phyloP scores from a whole-genome alignment of 2,329 filamentous ascomycete genomes.

The Beauveria sp. region DNA sequence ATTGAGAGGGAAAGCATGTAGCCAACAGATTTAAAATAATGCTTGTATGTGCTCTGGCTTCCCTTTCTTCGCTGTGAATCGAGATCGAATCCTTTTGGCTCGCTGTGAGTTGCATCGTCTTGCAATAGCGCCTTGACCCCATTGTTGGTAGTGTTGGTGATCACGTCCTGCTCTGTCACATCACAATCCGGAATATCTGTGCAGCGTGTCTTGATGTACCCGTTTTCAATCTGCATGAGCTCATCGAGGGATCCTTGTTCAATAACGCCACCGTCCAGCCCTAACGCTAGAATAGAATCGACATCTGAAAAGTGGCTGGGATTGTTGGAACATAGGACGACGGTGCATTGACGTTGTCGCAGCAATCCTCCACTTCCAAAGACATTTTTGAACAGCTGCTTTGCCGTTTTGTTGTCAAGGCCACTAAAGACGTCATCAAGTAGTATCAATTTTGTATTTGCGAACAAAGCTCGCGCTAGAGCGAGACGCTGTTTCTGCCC shows the following conservation, averaged over 20 bases:
- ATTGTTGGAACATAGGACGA: slow-evolving; percentile 32
- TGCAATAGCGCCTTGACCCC: too few species aligned
- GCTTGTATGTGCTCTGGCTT: slow-evolving; percentile 18
- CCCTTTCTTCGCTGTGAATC: too few species aligned
- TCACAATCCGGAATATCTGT: too few species aligned
- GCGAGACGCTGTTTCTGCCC: slow-evolving; percentile 25
- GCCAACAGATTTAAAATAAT: slow-evolving; percentile 26
- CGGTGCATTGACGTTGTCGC: slow-evolving; percentile 29
- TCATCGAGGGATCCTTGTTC: slow-evolving; percentile 31
- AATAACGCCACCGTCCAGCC: slow-evolving; percentile 22
- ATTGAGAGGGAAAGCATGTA: slow-evolving; percentile 13
- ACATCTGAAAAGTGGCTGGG: slow-evolving; percentile 25
- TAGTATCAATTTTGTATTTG: slow-evolving; percentile 22
- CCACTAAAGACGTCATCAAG: slow-evolving; percentile 30
- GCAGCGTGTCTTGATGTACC: too few species aligned
- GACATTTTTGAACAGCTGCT: slow-evolving; percentile 11
- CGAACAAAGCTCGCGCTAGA: slow-evolving; percentile 26
- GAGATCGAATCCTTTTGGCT: too few species aligned
- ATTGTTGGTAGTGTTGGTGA: too few species aligned
- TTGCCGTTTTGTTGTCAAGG: slow-evolving; percentile 26
- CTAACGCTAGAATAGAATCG: slow-evolving; percentile 42
- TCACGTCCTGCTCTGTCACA: too few species aligned
- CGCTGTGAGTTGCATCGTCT: too few species aligned
- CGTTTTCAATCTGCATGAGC: slow-evolving; percentile 11
- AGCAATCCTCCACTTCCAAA: slow-evolving; percentile 23